Evolutionary conservation across 805 yeast genomes (phyloP).

Genomic region (Pichia exigua): DNA sequence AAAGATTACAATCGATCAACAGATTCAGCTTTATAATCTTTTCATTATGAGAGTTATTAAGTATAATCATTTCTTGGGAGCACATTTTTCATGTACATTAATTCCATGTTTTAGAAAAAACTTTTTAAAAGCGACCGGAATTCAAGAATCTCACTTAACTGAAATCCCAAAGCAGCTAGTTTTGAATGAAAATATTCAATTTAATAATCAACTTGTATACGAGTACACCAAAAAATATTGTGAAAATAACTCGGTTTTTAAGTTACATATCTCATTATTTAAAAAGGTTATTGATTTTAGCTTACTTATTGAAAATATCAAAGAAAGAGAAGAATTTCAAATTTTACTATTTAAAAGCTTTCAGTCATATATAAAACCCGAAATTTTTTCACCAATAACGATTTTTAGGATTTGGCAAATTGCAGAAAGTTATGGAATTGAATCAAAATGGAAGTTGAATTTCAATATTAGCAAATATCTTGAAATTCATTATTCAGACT

Average conservation of each 20-base stretch:
- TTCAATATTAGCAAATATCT: not conserved
- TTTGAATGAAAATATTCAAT: not conserved
- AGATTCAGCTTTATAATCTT: not conserved
- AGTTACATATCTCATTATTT: not conserved
- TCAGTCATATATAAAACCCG: not conserved
- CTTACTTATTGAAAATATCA: not conserved
- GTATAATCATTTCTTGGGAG: not conserved
- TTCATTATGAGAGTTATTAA: not conserved
- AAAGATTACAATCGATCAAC: not conserved
- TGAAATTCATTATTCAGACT: not conserved
- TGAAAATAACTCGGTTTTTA: not conserved
- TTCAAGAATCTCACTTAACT: not conserved
- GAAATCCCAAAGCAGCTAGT: not conserved
- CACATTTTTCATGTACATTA: not conserved
- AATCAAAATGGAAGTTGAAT: not conserved
- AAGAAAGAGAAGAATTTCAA: not conserved
- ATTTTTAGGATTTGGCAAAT: not conserved
- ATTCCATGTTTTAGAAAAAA: constrained; percentile 1
- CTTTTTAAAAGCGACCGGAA: not conserved
- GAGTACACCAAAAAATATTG: not conserved
- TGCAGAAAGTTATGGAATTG: not conserved
- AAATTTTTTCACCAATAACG: not conserved
- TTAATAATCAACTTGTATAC: not conserved
- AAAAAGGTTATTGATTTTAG: not conserved
- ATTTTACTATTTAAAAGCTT: not conserved